Base-by-base conservation (phyloP, 495 filamentous ascomycete species). In the Filosporella fistucella region DNA sequence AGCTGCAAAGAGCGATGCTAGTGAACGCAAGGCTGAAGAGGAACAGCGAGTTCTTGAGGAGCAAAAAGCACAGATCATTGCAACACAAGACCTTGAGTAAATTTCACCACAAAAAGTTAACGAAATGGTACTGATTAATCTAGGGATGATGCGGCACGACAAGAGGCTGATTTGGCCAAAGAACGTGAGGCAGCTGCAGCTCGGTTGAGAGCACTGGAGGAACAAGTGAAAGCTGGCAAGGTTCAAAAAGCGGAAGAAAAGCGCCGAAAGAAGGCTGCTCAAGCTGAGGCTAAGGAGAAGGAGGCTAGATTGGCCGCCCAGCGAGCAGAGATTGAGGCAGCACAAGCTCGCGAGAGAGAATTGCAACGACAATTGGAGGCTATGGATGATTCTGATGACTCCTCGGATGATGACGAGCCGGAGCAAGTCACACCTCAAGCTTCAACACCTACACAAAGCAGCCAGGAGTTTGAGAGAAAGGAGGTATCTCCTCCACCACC, bases 231-330 rank as follows among this genome's bases (percentile, higher is more conserved):
- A 52, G 86, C 89, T 63, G 91, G 91, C 45, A 96, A 96, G 68
- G 20, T 97, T n/a, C 94, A 91, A 75, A 96, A 93, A 63, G 84
- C 91, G 56, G 94, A 97, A 63, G 94, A 96, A 69, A 95, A 91
- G 69, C 82, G 81, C 16, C 82, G 81, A 55, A 91, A 86, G 69
- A 89, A 96, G 63, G 91, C 90, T 38, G 88, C 91, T 8, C 70
- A 88, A 52, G 82, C 84, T 40, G 86, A 88, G 58, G 85, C 91
- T 18, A 90, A 88, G 57, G 88, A 95, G 58, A 91, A 95, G 58
- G 90, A 99, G 66, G 77, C 81, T 22, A 80, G 82, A 60, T 71
- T 97, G 39, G 86, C 86, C 36, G 82, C 85, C 33, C 91, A 95
- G 57, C 82, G 89, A 52, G 90, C 88, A 17, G 93, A 99, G 63